Evolutionary conservation across 352 stramenopile genomes (phyloP).

Genomic region (Phytophthora syringae): DNA sequence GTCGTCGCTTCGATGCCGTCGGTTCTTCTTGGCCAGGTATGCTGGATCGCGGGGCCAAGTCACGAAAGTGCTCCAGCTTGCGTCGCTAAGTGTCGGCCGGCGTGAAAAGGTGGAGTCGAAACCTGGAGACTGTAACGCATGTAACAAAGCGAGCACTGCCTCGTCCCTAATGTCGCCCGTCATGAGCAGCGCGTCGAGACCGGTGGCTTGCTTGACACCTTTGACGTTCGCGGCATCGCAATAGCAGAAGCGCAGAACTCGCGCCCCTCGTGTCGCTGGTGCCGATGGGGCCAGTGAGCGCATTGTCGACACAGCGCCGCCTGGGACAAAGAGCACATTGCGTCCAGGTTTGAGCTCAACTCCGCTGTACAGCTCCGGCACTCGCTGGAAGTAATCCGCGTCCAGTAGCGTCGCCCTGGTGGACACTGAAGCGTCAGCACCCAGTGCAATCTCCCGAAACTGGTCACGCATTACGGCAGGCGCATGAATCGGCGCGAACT

Average conservation of each 20-base stretch:
- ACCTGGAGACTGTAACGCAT: conserved; percentile 49
- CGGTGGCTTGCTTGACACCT: conserved; percentile 57
- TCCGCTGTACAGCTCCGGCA: conserved; percentile 21
- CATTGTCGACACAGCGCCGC: conserved; percentile 37
- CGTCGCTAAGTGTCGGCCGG: conserved; percentile 39
- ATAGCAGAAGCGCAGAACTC: conserved; percentile 72
- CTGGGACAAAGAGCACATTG: conserved; percentile 66
- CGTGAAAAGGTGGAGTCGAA: conserved; percentile 73
- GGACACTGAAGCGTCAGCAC: conserved; percentile 25
- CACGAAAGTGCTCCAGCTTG: conserved; percentile 58
- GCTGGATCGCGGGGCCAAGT: conserved; percentile 67
- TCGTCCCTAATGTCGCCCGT: conserved; percentile 13
- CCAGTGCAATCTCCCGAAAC: conserved; percentile 35
- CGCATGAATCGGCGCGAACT: conserved; percentile 35
- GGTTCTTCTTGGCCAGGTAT: conserved; percentile 49
- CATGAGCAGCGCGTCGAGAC: conserved; percentile 56
- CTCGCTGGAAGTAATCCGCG: conserved; percentile 21
- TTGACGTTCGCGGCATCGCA: conserved; percentile 84
- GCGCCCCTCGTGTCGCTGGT: neutral
- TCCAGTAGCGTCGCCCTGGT: conserved; percentile 27
- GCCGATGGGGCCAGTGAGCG: conserved; percentile 7
- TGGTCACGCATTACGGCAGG: conserved; percentile 2
- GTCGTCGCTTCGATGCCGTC: conserved; percentile 29
- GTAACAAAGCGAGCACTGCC: conserved; percentile 42
- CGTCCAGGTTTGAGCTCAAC: conserved; percentile 23